Evolutionary conservation across 2,329 filamentous ascomycete species (phyloP), one percentile per base, ranked within the genome.

Genomic region (Pseudogymnoascus sp.): DNA sequence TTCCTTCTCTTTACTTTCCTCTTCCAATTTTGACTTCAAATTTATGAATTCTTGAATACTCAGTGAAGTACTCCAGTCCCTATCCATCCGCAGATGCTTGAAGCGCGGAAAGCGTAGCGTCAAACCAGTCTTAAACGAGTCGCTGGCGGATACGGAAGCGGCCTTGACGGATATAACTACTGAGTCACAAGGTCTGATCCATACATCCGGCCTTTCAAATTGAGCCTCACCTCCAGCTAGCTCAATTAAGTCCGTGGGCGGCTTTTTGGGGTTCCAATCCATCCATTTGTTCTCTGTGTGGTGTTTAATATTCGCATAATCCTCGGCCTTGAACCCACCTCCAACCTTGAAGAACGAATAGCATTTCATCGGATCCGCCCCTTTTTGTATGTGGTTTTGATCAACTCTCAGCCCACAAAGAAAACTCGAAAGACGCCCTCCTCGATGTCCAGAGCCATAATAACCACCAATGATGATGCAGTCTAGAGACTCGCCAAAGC

Each of bases 321-420:
- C 95, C 61, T 89, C 85, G 0, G 86, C 88, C 13, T 84, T 86
- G 73, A 97, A 93, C 0, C 95, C 95, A 62, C 95, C 95, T n/a
- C 95, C 95, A 14, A 99, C 95, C 74, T 95, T 97, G 81, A 93
- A 96, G 77, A 99, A 97, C n/a, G 92, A 96, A 70, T 87, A 90
- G 71, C 87, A 96, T 74, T 91, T 92, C 75, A 90, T 88, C 0
- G 86, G 82, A 65, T 86, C 82, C 4, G 78, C 79, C 7, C 24
- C 70, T 56, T 67, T 77, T 37, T 80, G 77, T 35, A 88, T 81
- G 33, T 89, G 82, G 65, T 87, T 84, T 67, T 89, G 84, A 61
- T 91, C 86, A 0, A 88, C 86, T 29, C 91, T 83, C 7, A 99
- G 78, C 0, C 93, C 95, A 71, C 93, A 97, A n/a, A 99, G 74